Conservation (phyloP, 345 rosid species). For the Citrus sinensis region DVS_A1.0 CM039164.1:28681501-28682000, state of each 20-base stretch:
- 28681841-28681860: too few species aligned
- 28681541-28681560: conserved; percentile 46
- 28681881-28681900: neutral
- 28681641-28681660: conserved; percentile 6
- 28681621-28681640: neutral
- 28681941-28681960: neutral
- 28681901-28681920: neutral
- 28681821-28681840: too few species aligned
- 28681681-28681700: conserved; percentile 54
- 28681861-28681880: neutral
- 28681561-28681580: conserved; percentile 48
- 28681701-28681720: conserved; percentile 41
- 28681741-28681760: conserved; percentile 74
- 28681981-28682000: conserved; percentile 47
- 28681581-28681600: neutral
- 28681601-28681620: neutral
- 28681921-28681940: neutral
- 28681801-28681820: too few species aligned
- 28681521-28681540: conserved; percentile 60
- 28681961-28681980: neutral
- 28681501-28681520: conserved; percentile 69
- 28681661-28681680: conserved; percentile 64
- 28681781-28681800: neutral
- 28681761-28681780: neutral
- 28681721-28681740: conserved; percentile 70